Conservation (phyloP, 805 yeast species). For the Starmerella riodocensis region DNA sequence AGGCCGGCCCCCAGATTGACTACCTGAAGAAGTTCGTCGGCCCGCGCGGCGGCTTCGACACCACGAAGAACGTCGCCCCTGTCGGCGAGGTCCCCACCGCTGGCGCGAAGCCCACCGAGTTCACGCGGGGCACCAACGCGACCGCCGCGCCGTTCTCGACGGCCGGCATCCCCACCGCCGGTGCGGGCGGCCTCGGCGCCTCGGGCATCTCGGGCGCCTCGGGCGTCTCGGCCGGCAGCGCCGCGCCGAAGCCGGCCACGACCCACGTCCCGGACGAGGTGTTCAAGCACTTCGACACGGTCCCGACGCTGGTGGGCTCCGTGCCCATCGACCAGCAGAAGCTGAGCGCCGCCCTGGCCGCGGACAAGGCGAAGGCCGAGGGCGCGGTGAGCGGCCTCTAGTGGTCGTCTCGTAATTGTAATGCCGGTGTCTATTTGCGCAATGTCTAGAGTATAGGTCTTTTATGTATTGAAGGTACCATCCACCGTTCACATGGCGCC, state of each 20-base stretch:
- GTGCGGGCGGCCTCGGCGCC: constrained; percentile 5
- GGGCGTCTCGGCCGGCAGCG: constrained; percentile 6
- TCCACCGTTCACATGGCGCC: too few species aligned
- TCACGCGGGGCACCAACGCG: constrained; percentile 15
- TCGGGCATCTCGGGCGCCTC: constrained; percentile 12
- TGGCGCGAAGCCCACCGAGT: constrained; percentile 22
- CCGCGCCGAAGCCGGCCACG: constrained; percentile 1
- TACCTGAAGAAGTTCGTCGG: constrained; percentile 25
- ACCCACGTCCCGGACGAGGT: constrained; percentile 15
- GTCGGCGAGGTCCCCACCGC: constrained; percentile 21
- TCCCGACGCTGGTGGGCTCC: constrained; percentile 27
- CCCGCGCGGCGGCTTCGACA: constrained; percentile 29
- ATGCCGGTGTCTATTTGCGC: neutral
- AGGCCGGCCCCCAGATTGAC: constrained; percentile 29
- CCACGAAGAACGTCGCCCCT: constrained; percentile 14
- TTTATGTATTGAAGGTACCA: too few species aligned
- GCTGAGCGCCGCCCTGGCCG: constrained; percentile 13
- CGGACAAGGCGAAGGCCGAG: constrained; percentile 15
- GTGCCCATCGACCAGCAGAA: constrained; percentile 22
- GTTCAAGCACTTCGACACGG: constrained; percentile 21
- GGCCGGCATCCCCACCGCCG: neutral
- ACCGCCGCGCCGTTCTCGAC: constrained; percentile 1
- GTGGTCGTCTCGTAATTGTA: too few species aligned
- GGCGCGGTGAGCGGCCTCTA: constrained; percentile 7
- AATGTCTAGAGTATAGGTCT: too few species aligned